Conservation (phyloP, 202 grass and related monocot genomes). For the Brachypodium distachyon region DNA sequence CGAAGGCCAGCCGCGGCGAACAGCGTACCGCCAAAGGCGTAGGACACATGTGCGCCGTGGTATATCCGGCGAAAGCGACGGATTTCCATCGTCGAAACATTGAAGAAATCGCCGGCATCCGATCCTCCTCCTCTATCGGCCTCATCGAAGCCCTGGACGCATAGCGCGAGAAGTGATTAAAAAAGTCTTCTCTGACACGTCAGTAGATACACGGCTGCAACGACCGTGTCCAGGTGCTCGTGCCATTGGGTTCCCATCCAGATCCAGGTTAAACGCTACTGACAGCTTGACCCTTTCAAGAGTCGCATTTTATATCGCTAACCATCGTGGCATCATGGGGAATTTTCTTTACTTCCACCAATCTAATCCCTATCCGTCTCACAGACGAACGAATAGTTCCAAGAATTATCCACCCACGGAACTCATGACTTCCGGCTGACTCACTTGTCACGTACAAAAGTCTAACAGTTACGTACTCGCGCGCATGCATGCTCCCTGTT, state of each 20-base stretch:
- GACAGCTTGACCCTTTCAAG: not conserved
- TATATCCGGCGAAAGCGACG: not conserved
- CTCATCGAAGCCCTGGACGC: conserved; percentile 7
- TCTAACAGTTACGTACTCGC: conserved; percentile 2
- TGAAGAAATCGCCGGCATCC: not conserved
- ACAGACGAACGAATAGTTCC: not conserved
- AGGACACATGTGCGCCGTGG: not conserved
- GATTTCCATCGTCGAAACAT: not conserved
- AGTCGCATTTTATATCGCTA: no score
- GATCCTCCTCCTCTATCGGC: not conserved
- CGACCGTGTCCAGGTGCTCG: not conserved
- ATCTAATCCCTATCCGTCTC: not conserved
- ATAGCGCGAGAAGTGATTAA: no score
- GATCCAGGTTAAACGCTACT: not conserved
- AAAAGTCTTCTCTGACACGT: no score
- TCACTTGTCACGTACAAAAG: not conserved
- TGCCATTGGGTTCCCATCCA: conserved; percentile 33
- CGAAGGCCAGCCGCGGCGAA: no score
- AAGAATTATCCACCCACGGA: not conserved
- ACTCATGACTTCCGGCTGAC: not conserved
- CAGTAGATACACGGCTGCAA: not conserved
- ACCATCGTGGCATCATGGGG: not conserved
- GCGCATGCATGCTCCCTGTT: not conserved
- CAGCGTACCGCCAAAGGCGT: not conserved
- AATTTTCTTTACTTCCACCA: not conserved